A percentile compares a stretch with the other conserved stretches of the same genome.
These are phyloP conservation scores for Paradendryphiella salina DNA, from an alignment of 2,329 filamentous ascomycete genomes.

Conservation along the genomic window DNA sequence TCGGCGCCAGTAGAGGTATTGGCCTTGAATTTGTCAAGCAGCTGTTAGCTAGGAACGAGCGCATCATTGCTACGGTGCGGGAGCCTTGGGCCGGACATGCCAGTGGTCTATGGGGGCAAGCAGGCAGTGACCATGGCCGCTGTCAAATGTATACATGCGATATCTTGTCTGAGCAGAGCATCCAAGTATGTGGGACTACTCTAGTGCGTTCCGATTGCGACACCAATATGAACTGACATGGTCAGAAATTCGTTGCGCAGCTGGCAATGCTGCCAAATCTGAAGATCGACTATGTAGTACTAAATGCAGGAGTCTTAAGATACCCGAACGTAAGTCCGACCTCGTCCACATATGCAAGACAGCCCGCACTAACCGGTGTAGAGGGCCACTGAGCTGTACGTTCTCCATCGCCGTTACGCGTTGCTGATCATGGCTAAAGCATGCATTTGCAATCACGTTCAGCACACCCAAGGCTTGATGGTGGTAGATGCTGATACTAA, in stretches of 20 bases:
- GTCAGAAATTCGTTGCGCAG: slow-evolving; percentile 50
- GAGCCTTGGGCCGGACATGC: slow-evolving; percentile 48
- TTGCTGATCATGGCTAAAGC: slow-evolving; percentile 26
- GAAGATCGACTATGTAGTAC: slow-evolving; percentile 58
- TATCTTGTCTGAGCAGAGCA: slow-evolving; percentile 57
- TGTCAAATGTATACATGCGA: slow-evolving; percentile 58
- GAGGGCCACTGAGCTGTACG: slow-evolving; percentile 57
- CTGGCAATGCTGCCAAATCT: slow-evolving; percentile 48
- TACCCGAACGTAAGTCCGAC: slow-evolving; percentile 58
- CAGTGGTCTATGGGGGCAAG: slow-evolving; percentile 48
- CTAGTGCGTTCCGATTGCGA: not conserved
- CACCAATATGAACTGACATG: not conserved
- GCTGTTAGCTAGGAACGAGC: slow-evolving; percentile 52
- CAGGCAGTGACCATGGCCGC: slow-evolving; percentile 51
- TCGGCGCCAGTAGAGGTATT: slow-evolving; percentile 54
- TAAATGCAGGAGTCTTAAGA: slow-evolving; percentile 60
- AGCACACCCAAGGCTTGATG: slow-evolving; percentile 2
- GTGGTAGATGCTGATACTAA: slow-evolving; percentile 6
- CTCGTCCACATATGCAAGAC: slow-evolving; percentile 10
- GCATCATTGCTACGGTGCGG: slow-evolving; percentile 58
- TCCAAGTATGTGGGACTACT: slow-evolving; percentile 44
- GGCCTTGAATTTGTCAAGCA: slow-evolving; percentile 59
- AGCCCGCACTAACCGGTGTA: slow-evolving; percentile 40
- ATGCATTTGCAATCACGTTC: slow-evolving; percentile 20
- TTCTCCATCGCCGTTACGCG: slow-evolving; percentile 26